Evolutionary conservation across 345 rosid genomes (phyloP).

Genomic region (Physaria fendleri): DNA sequence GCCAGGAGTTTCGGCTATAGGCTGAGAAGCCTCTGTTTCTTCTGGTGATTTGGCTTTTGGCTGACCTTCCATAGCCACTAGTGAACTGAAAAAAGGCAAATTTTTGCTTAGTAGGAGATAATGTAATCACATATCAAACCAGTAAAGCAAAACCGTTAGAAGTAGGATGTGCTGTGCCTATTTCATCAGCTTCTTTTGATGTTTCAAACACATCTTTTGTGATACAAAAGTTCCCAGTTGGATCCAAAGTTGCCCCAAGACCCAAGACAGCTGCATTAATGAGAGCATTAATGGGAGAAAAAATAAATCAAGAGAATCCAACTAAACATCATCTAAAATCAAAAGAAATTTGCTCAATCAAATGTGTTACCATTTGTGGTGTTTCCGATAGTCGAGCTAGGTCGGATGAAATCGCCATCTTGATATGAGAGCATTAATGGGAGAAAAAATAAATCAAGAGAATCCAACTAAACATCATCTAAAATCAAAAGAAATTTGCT

Average conservation of each 20-base stretch:
- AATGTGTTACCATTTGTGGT: conserved; percentile 27
- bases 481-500: not conserved
- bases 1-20: conserved; percentile 36
- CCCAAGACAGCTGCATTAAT: conserved; percentile 28
- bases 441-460: conserved; percentile 7
- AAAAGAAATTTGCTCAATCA: not conserved
- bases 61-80: conserved; percentile 32
- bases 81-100: conserved; percentile 37
- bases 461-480: conserved; percentile 10
- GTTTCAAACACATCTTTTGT: conserved; percentile 35
- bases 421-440: too few relatives aligned
- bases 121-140: not conserved
- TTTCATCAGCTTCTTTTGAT: conserved; percentile 34
- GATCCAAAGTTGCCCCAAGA: conserved; percentile 34
- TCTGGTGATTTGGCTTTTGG: conserved; percentile 26
- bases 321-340: conserved; percentile 12
- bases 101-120: not conserved
- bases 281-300: not conserved
- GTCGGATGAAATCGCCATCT: conserved; percentile 8
- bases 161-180: conserved; percentile 22
- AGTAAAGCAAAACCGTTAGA: conserved; percentile 34
- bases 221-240: conserved; percentile 22
- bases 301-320: conserved; percentile 5
- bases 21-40: conserved; percentile 26
- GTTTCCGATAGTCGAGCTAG: conserved; percentile 8